Base-by-base conservation (phyloP, 164 flowering plant genomes). In the Tetracentron sinense region DNA sequence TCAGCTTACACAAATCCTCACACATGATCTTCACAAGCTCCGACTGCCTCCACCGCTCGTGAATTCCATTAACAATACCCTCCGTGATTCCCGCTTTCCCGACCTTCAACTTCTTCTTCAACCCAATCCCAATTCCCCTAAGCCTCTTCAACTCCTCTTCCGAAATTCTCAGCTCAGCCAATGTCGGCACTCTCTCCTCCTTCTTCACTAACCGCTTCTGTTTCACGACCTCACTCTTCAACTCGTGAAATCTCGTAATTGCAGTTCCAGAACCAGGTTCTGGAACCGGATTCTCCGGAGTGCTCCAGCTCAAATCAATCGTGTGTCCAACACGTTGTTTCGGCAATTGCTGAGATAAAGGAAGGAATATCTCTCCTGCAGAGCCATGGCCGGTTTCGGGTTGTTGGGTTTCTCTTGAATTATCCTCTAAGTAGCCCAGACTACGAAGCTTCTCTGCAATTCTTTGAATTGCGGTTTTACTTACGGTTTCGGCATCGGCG, bases 81-180 rank as follows among this genome's bases (percentile, higher is more conserved):
- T 95, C 97, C 1, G 97, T 95, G 19, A 95, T 76, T 58, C 99
- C 99, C 3, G 96, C 91, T 60, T 87, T 90, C 44, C 97, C 97
- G 14, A 95, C 70, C 76, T 84, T 92, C 75, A 95, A 51, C 79
- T 78, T 86, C 86, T 78, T 78, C 75, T 52, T 80, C 79, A 82
- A 19, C 33, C 52, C 71, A 42, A 89, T 78, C 70, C 97, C 99
- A 27, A 76, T 15, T 7, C 57, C 64, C 72, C 67, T 76, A 74
- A 95, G 69, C 83, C 97, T 70, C 81, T 69, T 79, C 76, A 92
- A 54, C 77, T 92, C 97, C 75, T 56, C 78, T 65, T 2, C 52
- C 21, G 81, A 55, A 71, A 92, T 60, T 19, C 60, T 83, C 74
- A 84, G 58, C 80, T 92, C 97, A 69, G 97, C 99, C 84, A 91